Evolutionary conservation across 2,329 filamentous ascomycete genomes (phyloP).

Genomic region (Cadophora gregata): DNA sequence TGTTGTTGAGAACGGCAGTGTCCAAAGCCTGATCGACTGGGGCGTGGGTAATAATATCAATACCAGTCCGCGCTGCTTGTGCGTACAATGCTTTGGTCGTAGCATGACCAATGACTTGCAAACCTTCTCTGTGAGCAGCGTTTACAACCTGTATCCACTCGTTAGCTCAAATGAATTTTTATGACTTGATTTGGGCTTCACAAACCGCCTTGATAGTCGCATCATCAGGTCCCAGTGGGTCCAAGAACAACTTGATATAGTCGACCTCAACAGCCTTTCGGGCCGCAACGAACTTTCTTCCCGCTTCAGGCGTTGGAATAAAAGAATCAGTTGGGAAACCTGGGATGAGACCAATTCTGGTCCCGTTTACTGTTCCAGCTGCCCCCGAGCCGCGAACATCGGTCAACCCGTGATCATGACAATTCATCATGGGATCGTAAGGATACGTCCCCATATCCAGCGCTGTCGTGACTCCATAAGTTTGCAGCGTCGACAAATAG

Average conservation of each 20-base stretch:
- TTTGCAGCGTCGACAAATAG: not conserved
- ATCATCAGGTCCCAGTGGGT: slow-evolving; percentile 13
- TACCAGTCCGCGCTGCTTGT: slow-evolving; percentile 12
- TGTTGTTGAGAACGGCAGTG: not conserved
- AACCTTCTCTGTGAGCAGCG: not conserved
- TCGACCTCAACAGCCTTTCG: slow-evolving; percentile 6
- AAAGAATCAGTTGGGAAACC: slow-evolving; percentile 9
- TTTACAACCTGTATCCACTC: not conserved
- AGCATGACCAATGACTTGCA: slow-evolving; percentile 9
- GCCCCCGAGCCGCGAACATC: slow-evolving; percentile 9
- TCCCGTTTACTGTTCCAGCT: not conserved
- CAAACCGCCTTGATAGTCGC: slow-evolving; percentile 12
- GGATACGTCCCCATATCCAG: slow-evolving; percentile 9
- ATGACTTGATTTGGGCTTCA: not conserved
- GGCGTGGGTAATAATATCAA: slow-evolving; percentile 11
- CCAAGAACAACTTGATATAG: slow-evolving; percentile 10
- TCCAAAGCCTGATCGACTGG: not conserved
- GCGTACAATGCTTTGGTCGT: not conserved
- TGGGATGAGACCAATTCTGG: not conserved
- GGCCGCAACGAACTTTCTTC: slow-evolving; percentile 4
- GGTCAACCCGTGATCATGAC: slow-evolving; percentile 5
- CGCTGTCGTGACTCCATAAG: slow-evolving; percentile 13
- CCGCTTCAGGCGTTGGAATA: not conserved
- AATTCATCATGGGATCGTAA: not conserved
- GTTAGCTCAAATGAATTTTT: not conserved